These are phyloP conservation scores for Ogataea chonburiensis DNA, from an alignment of 805 yeast genomes.

Conservation along the genomic window DNA sequence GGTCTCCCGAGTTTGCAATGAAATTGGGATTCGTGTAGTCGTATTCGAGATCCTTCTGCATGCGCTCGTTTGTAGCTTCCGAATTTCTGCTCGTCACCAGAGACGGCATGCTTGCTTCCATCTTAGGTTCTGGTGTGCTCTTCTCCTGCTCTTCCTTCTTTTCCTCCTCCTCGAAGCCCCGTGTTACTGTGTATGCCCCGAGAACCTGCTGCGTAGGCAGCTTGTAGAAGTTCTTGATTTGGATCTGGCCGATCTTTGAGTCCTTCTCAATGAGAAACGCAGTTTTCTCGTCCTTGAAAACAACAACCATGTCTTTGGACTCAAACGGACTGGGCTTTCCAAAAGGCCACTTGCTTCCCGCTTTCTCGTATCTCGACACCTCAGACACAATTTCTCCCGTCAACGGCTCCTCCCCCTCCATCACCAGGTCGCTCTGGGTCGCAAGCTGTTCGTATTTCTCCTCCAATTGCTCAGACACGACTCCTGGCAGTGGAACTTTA, in stretches of 20 bases:
- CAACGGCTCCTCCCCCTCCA: constrained; percentile 8
- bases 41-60: constrained; percentile 48
- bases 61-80: constrained; percentile 31
- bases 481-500: constrained; percentile 52
- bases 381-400: constrained; percentile 24
- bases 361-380: constrained; percentile 27
- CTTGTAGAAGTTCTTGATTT: constrained; percentile 27
- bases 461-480: constrained; percentile 60
- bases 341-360: constrained; percentile 31
- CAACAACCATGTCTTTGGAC: constrained; percentile 27
- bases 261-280: constrained; percentile 30
- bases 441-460: constrained; percentile 41
- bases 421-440: constrained; percentile 18
- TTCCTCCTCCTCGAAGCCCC: constrained; percentile 41
- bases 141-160: constrained; percentile 12
- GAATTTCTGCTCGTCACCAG: constrained; percentile 13
- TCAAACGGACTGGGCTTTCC: constrained; percentile 25
- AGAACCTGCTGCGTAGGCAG: constrained; percentile 34
- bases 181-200: constrained; percentile 48
- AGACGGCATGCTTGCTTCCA: constrained; percentile 6
- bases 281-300: constrained; percentile 25
- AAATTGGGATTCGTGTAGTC: constrained; percentile 46
- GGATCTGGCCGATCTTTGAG: constrained; percentile 28
- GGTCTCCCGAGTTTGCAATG: constrained; percentile 37
- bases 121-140: constrained; percentile 1